phyloP scores from a whole-genome alignment of 2,329 filamentous ascomycete genomes.

The Colletotrichum lindemuthianum region DNA sequence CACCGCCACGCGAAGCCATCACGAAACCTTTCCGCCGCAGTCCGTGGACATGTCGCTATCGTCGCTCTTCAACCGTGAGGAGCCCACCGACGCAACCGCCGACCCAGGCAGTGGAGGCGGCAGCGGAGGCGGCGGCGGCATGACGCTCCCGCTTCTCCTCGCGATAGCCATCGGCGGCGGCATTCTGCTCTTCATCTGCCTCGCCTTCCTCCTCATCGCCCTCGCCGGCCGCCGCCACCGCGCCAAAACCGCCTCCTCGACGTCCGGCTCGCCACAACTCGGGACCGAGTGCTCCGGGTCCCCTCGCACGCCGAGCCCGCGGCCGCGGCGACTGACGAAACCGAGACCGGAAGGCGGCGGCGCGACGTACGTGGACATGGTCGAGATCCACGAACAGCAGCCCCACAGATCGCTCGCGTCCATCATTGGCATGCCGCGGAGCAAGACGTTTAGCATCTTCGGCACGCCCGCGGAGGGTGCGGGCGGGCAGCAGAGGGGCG shows the following conservation, averaged over 20 bases:
- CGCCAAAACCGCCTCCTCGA: neutral
- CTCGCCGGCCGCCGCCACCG: conserved; percentile 44
- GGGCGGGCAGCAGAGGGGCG: conserved; percentile 4
- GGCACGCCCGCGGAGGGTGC: conserved; percentile 7
- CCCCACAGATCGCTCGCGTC: conserved; percentile 19
- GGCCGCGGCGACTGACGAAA: conserved; percentile 30
- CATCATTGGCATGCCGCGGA: conserved; percentile 26
- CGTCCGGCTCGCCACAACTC: neutral
- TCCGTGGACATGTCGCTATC: neutral
- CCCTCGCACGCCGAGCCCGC: conserved; percentile 26
- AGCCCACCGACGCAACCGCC: neutral
- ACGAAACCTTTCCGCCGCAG: neutral
- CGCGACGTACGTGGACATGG: conserved; percentile 23
- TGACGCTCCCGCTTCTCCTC: conserved; percentile 51
- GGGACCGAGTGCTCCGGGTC: neutral
- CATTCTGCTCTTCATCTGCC: conserved; percentile 52
- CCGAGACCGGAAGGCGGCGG: neutral
- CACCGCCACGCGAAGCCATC: neutral
- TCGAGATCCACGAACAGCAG: conserved; percentile 19
- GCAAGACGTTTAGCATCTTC: conserved; percentile 44
- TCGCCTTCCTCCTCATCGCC: conserved; percentile 56
- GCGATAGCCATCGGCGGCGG: conserved; percentile 60
- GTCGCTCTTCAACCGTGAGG: conserved; percentile 8
- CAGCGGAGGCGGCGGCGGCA: conserved; percentile 8
- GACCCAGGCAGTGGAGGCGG: neutral